These are phyloP conservation scores for Coemansia sp. DNA, from an alignment of 192 early-diverging fungal species.

Conservation along the genomic window DNA sequence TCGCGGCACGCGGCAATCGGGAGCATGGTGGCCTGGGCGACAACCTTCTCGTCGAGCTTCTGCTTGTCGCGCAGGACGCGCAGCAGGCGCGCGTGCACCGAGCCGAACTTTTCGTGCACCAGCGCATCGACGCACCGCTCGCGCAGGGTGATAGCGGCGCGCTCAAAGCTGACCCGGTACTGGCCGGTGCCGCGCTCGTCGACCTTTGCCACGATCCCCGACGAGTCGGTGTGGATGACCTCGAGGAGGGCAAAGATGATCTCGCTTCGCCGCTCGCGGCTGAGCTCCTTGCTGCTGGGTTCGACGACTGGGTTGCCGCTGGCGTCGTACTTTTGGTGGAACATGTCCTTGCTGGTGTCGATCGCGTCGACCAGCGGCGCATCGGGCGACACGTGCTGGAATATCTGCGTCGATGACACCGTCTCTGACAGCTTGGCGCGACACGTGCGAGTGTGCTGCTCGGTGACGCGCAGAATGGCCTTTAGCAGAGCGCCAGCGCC, in stretches of 20 bases:
- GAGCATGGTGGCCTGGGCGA: slow-evolving; percentile 67
- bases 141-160: slow-evolving; percentile 56
- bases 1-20: slow-evolving; percentile 62
- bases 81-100: slow-evolving; percentile 60
- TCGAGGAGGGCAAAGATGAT: slow-evolving; percentile 61
- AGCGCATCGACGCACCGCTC: slow-evolving; percentile 57
- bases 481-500: slow-evolving; percentile 62
- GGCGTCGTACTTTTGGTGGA: slow-evolving; percentile 21
- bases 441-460: slow-evolving; percentile 57
- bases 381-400: slow-evolving; percentile 47
- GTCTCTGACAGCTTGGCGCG: slow-evolving; percentile 52
- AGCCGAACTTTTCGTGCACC: slow-evolving; percentile 61
- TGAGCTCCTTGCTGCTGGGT: not conserved
- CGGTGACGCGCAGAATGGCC: slow-evolving; percentile 57
- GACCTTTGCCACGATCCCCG: slow-evolving; percentile 56
- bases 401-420: slow-evolving; percentile 55
- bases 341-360: slow-evolving; percentile 43
- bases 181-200: slow-evolving; percentile 61
- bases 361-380: slow-evolving; percentile 29
- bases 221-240: slow-evolving; percentile 54
- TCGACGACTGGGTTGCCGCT: slow-evolving; percentile 16
- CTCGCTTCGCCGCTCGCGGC: slow-evolving; percentile 22
- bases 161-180: slow-evolving; percentile 61
- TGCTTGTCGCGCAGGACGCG: slow-evolving; percentile 68
- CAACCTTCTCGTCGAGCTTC: slow-evolving; percentile 71